phyloP scores from a whole-genome alignment of 192 early-diverging fungal genomes.

The Phycomyces nitens region DNA sequence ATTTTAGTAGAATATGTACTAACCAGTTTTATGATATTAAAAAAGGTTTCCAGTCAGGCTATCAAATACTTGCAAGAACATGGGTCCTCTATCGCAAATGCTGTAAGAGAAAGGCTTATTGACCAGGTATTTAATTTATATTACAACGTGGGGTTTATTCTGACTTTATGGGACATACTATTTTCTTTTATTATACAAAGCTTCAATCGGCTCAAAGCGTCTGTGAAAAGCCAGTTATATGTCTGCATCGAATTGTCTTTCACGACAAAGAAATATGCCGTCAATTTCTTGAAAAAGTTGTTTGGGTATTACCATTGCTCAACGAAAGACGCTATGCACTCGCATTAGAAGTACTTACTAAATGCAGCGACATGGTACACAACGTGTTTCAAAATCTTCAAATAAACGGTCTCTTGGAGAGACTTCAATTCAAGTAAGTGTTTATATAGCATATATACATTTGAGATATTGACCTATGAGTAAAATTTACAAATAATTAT shows the following conservation, averaged over 20 bases:
- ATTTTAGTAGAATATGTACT: too few relatives aligned
- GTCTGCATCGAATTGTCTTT: slow-evolving; percentile 42
- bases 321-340: slow-evolving; percentile 39
- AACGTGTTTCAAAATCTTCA: slow-evolving; percentile 56
- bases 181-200: too few relatives aligned
- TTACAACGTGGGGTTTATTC: too few relatives aligned
- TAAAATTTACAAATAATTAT: background rate
- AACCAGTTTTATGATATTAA: too few relatives aligned
- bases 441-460: too few relatives aligned
- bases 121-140: background rate
- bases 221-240: background rate
- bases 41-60: slow-evolving; percentile 34
- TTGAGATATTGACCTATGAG: too few relatives aligned
- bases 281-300: slow-evolving; percentile 35
- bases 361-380: slow-evolving; percentile 39
- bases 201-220: too few relatives aligned
- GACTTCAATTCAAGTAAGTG: slow-evolving; percentile 46
- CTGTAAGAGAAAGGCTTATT: slow-evolving; percentile 1
- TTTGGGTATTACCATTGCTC: slow-evolving; percentile 51
- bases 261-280: slow-evolving; percentile 37
- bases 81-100: background rate
- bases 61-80: slow-evolving; percentile 39
- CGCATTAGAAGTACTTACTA: slow-evolving; percentile 54
- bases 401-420: slow-evolving; percentile 44
- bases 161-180: too few relatives aligned